phyloP scores from a whole-genome alignment of 176 grass and related monocot genomes.

The Carex cristatella region DNA sequence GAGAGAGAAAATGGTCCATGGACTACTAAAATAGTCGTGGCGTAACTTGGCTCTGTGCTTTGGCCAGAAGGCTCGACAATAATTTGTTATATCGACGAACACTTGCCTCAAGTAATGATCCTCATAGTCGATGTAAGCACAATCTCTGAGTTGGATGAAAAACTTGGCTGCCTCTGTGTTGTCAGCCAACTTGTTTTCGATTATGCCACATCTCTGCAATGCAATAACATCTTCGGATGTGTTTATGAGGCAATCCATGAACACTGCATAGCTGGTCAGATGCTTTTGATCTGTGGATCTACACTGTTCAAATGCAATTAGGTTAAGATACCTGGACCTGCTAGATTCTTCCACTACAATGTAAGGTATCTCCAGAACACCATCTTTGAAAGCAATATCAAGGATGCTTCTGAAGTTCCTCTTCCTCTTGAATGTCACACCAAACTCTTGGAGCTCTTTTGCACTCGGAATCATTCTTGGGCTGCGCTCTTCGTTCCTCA shows the following conservation, averaged over 20 bases:
- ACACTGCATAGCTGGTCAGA: conserved; percentile 11
- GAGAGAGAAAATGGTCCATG: no score
- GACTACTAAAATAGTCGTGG: no score
- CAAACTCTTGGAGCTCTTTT: no score
- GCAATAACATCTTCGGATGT: background rate
- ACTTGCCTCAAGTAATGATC: background rate
- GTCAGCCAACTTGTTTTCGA: conserved; percentile 4
- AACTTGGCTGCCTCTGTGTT: background rate
- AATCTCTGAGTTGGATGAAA: conserved; percentile 17
- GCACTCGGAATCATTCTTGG: no score
- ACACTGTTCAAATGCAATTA: conserved; percentile 29
- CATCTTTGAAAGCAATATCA: no score
- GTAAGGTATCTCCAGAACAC: conserved; percentile 15
- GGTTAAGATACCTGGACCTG: background rate
- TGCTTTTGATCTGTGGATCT: background rate
- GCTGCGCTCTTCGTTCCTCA: no score
- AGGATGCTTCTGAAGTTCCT: no score
- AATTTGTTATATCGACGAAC: background rate
- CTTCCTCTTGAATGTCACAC: no score
- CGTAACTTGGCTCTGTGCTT: background rate
- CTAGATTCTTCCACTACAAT: background rate
- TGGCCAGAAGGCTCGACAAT: background rate
- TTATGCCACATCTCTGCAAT: conserved; percentile 4
- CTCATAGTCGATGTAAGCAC: background rate
- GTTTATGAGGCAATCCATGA: conserved; percentile 25